Evolutionary conservation across 371 early-diverging fungal species (phyloP).

Genomic region (Batkoa obscura): DNA sequence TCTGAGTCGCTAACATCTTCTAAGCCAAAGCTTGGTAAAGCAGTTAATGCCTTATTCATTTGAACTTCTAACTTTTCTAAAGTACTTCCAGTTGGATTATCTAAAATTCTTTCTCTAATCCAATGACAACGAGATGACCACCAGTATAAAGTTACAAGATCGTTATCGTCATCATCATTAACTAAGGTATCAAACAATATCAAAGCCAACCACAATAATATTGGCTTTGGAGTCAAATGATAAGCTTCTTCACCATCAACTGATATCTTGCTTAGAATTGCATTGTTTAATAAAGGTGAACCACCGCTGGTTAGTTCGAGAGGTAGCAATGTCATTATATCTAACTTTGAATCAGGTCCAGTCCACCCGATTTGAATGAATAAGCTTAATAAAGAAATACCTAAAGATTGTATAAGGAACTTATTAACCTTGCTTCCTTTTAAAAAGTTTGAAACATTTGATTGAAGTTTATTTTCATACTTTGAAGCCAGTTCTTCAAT

Average conservation of each 20-base stretch:
- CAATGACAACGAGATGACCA: slow-evolving; percentile 57
- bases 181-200: slow-evolving; percentile 26
- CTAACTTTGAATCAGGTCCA: slow-evolving; percentile 23
- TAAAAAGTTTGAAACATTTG: not conserved
- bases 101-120: slow-evolving; percentile 68
- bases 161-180: slow-evolving; percentile 7
- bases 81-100: slow-evolving; percentile 59
- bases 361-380: slow-evolving; percentile 52
- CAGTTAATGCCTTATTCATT: slow-evolving; percentile 12
- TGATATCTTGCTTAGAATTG: slow-evolving; percentile 22
- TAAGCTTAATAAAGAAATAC: slow-evolving; percentile 30
- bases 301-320: not conserved
- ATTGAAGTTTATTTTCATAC: not conserved
- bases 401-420: slow-evolving; percentile 9
- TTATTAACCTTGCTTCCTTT: not conserved
- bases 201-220: slow-evolving; percentile 42
- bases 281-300: not conserved
- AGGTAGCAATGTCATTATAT: not conserved
- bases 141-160: slow-evolving; percentile 27
- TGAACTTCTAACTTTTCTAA: slow-evolving; percentile 21
- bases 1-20: no score
- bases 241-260: slow-evolving; percentile 76
- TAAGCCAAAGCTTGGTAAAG: no score
- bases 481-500: no score
- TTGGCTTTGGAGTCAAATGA: slow-evolving; percentile 42